Base-by-base conservation (phyloP, 2,329 filamentous ascomycete species). In the Orbilia quercus region DNA sequence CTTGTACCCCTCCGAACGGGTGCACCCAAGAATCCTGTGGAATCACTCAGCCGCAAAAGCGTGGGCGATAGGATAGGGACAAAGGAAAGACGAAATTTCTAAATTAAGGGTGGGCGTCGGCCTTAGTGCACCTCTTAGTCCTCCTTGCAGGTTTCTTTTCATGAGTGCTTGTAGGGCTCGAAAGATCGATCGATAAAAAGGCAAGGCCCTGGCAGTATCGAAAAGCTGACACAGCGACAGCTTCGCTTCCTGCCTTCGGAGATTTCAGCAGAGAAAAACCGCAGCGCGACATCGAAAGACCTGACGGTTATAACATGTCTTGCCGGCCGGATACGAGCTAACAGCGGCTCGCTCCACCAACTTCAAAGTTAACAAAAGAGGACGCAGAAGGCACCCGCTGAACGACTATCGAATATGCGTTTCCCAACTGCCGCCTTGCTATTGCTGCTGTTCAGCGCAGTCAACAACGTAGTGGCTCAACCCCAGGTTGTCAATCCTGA, bases 1-100 rank as follows among this genome's bases (percentile, higher is more conserved):
- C 69, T 73, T 53, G 67, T 25, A 7, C 48, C 16, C 34, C 54
- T 55, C 67, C 53, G 51, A 65, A 54, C 45, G 20, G 45, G 23
- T 50, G 31, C 50, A 20, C 20, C 44, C 31, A 12, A 70, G 60
- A 51, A 73, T 54, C 54, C 58, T 53, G 36, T 73, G 31, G 36
- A 60, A 55, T 58, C 44, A 31, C 51, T 73, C 69, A 73, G 69
- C 69, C 69, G 59, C 67, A 72, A 58, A 54, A 65, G 67, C 59
- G 38, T 73, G 54, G 36, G 53, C 67, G 67, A 65, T 64, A 34
- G 45, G 50, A 44, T 31, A 40, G 28, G 34, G 40, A 12, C 20
- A 5, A 34, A 36, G 36, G 5, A 16, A 31, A 23, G 28, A 1
- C 12, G 31, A 47, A 7, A 16, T 23, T 72, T 73, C 69, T 73